Conservation (phyloP, 306 rosid genomes). For the Arachis hypogaea region DNA sequence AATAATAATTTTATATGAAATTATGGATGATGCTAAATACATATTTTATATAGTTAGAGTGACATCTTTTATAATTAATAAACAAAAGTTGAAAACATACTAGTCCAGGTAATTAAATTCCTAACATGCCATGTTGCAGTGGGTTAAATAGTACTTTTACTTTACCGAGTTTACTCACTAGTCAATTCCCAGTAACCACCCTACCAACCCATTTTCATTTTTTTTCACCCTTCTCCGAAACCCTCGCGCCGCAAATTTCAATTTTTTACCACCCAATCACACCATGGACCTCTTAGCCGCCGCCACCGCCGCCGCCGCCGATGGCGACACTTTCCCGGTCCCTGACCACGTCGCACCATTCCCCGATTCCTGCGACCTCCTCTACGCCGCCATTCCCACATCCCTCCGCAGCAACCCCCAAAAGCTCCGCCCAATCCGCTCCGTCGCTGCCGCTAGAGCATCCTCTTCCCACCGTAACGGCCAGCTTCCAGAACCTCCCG, state of each 20-base stretch:
- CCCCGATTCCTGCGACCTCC: conserved; percentile 68
- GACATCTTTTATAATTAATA: no score
- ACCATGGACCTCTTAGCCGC: conserved; percentile 55
- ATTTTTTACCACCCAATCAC: conserved; percentile 29
- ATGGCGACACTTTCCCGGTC: conserved; percentile 53
- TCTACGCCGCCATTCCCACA: conserved; percentile 44
- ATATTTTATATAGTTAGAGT: no score
- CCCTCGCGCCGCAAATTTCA: conserved; percentile 55
- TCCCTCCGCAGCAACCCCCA: conserved; percentile 60
- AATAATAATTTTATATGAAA: no score
- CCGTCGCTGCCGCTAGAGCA: neutral
- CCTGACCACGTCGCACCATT: conserved; percentile 67
- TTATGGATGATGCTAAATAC: no score
- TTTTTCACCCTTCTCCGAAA: conserved; percentile 52
- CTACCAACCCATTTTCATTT: neutral
- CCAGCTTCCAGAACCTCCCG: conserved; percentile 15
- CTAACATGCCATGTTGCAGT: neutral
- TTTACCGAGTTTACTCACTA: conserved; percentile 4
- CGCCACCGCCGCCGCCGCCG: conserved; percentile 42
- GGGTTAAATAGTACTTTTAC: neutral
- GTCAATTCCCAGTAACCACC: conserved; percentile 12
- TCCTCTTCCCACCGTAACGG: conserved; percentile 16
- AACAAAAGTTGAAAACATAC: no score
- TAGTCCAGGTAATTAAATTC: no score
- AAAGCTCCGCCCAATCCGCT: conserved; percentile 85